These are phyloP conservation scores for Sporothrix mexicana DNA, from an alignment of 2,329 filamentous ascomycete species.

Conservation along the genomic window DNA sequence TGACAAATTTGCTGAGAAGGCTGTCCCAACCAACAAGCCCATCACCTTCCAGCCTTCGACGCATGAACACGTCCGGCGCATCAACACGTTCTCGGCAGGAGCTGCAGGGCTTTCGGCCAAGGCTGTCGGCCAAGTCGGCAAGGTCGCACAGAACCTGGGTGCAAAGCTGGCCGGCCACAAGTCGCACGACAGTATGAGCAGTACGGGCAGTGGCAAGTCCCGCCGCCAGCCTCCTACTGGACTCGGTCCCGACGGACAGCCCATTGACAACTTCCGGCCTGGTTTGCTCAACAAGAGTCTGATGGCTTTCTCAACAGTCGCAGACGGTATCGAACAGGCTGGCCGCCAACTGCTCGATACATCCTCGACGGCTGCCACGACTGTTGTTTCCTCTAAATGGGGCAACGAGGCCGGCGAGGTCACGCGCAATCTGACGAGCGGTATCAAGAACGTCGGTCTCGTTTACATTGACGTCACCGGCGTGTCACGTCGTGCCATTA, in stretches of 20 bases:
- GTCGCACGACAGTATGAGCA: constrained; percentile 13
- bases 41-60: constrained; percentile 87
- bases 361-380: constrained; percentile 78
- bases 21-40: constrained; percentile 77
- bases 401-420: constrained; percentile 83
- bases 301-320: constrained; percentile 94
- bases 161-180: constrained; percentile 64
- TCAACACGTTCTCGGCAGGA: constrained; percentile 81
- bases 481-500: constrained; percentile 83
- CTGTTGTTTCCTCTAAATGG: constrained; percentile 87
- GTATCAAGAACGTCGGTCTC: constrained; percentile 93
- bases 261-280: constrained; percentile 74
- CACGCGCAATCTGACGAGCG: constrained; percentile 75
- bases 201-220: constrained; percentile 22
- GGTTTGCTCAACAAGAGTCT: constrained; percentile 93
- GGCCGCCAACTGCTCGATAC: constrained; percentile 77
- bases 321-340: constrained; percentile 90
- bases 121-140: constrained; percentile 82
- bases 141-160: constrained; percentile 87
- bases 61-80: constrained; percentile 82
- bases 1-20: constrained; percentile 78
- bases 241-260: constrained; percentile 72
- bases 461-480: constrained; percentile 97
- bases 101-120: constrained; percentile 82
- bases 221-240: constrained; percentile 55